Evolutionary conservation across 2,329 filamentous ascomycete genomes (phyloP), one percentile per base, ranked within the genome.

Genomic region (Alternaria tenuissima): DNA sequence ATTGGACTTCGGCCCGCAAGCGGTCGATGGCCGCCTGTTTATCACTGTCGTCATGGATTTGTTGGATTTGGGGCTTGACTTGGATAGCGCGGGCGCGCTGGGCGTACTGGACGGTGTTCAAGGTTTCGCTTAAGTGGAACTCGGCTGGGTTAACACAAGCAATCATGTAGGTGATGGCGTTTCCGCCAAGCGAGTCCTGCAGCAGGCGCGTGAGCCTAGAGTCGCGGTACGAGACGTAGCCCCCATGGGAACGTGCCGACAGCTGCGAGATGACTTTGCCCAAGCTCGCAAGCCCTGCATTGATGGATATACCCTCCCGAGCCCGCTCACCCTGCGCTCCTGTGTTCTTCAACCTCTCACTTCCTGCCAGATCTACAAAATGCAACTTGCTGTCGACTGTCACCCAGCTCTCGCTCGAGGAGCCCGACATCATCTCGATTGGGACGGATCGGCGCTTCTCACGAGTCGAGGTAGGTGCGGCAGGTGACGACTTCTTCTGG

Each of bases 111-210:
- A 99, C 92, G 0, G 95, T 99, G 78, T 99, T 99, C 59, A 99
- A 83, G 0, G 96, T 98, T 81, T 99, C 95, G 81, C 94, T 98
- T 44, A 99, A 84, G 77, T 99, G 95, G 76, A 99, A 99, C 76
- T 97, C 94, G 14, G 94, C 93, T 0, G 94, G 94, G 1, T 94
- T 99, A 30, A 99, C 94, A 80, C 95, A 99, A 8, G 95, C 95
- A 81, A 99, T 95, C 95, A 99, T 98, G 81, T 98, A 99, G 0
- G 95, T 99, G 76, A 97, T 96, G 36, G 95, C 95, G 76, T 96
- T 98, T 5, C 95, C 95, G 58, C 95, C 95, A 5, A 99, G 85
- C 0, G 95, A 99, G 79, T 99, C 95, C 82, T 99, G 95, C 18
- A 99, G 87, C 24, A 99, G 85, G 61, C 95, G 90, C 11, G 95